Conservation (phyloP, 257 asterid species). For the Rubia yunnanensis region DNA sequence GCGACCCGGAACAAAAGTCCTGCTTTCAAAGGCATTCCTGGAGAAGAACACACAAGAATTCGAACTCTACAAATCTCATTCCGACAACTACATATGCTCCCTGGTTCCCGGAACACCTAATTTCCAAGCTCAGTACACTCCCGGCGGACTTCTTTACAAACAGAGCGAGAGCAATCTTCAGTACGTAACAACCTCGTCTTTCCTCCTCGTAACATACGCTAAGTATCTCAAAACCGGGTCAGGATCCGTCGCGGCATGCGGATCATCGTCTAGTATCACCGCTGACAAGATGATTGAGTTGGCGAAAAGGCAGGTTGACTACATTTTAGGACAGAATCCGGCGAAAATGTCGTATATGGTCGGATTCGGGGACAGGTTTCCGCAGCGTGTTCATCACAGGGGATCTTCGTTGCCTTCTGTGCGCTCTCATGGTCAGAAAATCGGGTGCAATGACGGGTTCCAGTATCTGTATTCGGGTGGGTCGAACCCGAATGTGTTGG, state of each 20-base stretch:
- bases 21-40: conserved; percentile 64
- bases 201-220: conserved; percentile 62
- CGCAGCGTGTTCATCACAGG: conserved; percentile 62
- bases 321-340: conserved; percentile 78
- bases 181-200: conserved; percentile 66
- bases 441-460: conserved; percentile 50
- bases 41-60: conserved; percentile 49
- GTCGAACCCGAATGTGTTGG: conserved; percentile 57
- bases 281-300: conserved; percentile 36
- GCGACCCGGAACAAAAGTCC: conserved; percentile 69
- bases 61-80: conserved; percentile 63
- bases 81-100: conserved; percentile 80
- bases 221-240: conserved; percentile 41
- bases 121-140: conserved; percentile 87
- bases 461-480: conserved; percentile 36
- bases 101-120: conserved; percentile 66
- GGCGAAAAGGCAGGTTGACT: conserved; percentile 71
- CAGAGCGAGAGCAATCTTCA: conserved; percentile 70
- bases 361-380: conserved; percentile 58
- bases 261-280: conserved; percentile 33
- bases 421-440: conserved; percentile 26
- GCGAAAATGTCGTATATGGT: conserved; percentile 71
- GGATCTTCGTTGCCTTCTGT: conserved; percentile 64
- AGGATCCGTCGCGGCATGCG: conserved; percentile 42
- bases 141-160: conserved; percentile 70